Evolutionary conservation across 352 stramenopile species (phyloP).

Genomic region (Pythium phragmiticola): DNA sequence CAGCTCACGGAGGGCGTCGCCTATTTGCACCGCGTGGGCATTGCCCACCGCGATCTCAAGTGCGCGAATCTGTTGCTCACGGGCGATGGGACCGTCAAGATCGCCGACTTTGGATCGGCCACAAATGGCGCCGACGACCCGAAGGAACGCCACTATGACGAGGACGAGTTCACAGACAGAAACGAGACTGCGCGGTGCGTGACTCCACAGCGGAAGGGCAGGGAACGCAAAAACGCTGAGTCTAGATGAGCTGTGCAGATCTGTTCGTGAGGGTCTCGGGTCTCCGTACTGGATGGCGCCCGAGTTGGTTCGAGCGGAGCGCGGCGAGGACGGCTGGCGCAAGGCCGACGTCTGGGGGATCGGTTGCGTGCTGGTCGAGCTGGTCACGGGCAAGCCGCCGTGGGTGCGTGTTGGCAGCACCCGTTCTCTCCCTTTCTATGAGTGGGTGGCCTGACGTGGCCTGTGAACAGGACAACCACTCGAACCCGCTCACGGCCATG

Average conservation of each 20-base stretch:
- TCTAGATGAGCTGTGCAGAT: slow-evolving; percentile 30
- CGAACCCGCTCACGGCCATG: slow-evolving; percentile 78
- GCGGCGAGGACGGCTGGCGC: slow-evolving; percentile 70
- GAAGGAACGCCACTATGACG: neutral
- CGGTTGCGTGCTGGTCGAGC: slow-evolving; percentile 89
- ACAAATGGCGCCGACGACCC: slow-evolving; percentile 32
- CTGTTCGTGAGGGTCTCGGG: slow-evolving; percentile 71
- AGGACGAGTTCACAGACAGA: slow-evolving; percentile 16
- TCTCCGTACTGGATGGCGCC: slow-evolving; percentile 96
- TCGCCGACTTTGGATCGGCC: slow-evolving; percentile 85
- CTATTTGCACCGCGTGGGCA: slow-evolving; percentile 68
- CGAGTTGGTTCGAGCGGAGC: slow-evolving; percentile 90
- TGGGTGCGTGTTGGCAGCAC: slow-evolving; percentile 46
- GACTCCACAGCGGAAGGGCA: slow-evolving; percentile 9
- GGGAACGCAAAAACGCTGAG: neutral
- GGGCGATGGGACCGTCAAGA: slow-evolving; percentile 66
- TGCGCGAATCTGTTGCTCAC: slow-evolving; percentile 83
- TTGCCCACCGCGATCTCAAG: slow-evolving; percentile 89
- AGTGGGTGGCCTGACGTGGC: neutral
- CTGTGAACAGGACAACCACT: slow-evolving; percentile 59
- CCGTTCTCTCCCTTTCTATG: neutral
- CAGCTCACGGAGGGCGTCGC: slow-evolving; percentile 62
- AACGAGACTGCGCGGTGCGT: slow-evolving; percentile 16
- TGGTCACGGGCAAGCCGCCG: slow-evolving; percentile 83
- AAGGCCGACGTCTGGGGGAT: slow-evolving; percentile 91